Base-by-base conservation (phyloP, 2,329 filamentous ascomycete genomes). In the Pestalotiopsis sp. region DNA sequence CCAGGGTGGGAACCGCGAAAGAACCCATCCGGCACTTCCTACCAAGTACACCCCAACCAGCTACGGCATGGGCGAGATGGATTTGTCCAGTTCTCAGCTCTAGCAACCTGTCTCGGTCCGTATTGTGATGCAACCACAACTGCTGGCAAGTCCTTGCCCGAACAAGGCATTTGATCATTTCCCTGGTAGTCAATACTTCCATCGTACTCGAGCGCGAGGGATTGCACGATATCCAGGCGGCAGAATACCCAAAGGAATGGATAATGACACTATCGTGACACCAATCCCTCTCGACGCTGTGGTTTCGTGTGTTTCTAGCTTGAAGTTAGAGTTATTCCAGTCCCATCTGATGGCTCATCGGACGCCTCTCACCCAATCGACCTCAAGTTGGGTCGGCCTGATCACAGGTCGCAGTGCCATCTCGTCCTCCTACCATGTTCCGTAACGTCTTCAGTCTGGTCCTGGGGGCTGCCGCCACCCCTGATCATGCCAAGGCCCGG, bases 391-490 rank as follows among this genome's bases (percentile, higher is more conserved):
- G 20, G 27, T 31, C 59, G 27, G 31, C 25, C 59, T 62, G 59
- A 62, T 62, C 59, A 62, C 25, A 52, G 25, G 63, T 57, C 23
- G 63, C 63, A 49, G 41, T 66, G 63, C 63, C 63, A 66, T 66
- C 63, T 66, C 45, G 63, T 56, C 36, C 52, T 58, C 36, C 64
- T 66, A 45, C 52, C 64, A 61, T 49, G 59, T 63, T 52, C 45
- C 66, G 66, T 52, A 67, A 67, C 66, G 57, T 67, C 36, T 36
- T 23, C 25, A 36, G 58, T 67, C 66, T 57, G 36, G 66, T 38
- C 36, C 36, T 20, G 38, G 65, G 58, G 59, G 27, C 25, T 38
- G 31, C 25, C 31, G 38, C 59, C 59, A 38, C 64, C 57, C 66
- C 66, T 67, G 57, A 56, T 14, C 25, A 52, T 27, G 66, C 66